Base-by-base conservation (phyloP, 2,329 filamentous ascomycete genomes). In the Cercospora sesami region DNA sequence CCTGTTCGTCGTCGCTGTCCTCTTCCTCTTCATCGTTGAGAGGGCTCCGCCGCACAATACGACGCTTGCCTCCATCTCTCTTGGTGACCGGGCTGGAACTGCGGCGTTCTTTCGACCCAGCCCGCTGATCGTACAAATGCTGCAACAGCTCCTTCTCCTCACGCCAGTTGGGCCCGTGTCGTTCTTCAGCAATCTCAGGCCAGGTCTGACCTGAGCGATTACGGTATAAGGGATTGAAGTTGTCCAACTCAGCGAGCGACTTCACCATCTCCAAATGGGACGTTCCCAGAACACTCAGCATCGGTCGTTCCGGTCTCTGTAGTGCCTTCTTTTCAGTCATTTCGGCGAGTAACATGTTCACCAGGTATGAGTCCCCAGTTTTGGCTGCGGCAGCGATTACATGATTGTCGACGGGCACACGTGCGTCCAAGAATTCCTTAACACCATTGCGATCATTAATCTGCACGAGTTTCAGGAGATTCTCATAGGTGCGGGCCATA, bases 231-330 rank as follows among this genome's bases (percentile, higher is more conserved):
- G 95, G 94, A 74, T 99, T 90, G 77, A 98, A 97, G 28, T 85
- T 84, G 53, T 79, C 78, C 55, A 78, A 69, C 62, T 75, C 73
- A 3, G 77, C 78, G 5, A 80, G 72, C 14, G 74, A 74, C 66
- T 91, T 87, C 55, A 99, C 88, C 66, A 97, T 92, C 72, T 92
- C 91, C 60, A 95, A 86, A 74, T 97, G 95, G 4, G 87, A 88
- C 73, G 94, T 91, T 16, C 95, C 94, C 72, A 99, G 97, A 1
- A 95, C 94, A 67, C 94, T 93, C 42, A 97, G 86, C 84, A 99
- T 96, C 1, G 95, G 95, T 0, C 94, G 98, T 62, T 94, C 91
- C 75, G 91, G 90, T 66, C 95, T 93, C 51, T 85, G 81, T 67
- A 87, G 83, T 31, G 85, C 84, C 67, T 82, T 82, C 59, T 58